These are phyloP conservation scores for Debaryomyces prosopidis DNA, from an alignment of 805 yeast species.

Conservation along the genomic window DNA sequence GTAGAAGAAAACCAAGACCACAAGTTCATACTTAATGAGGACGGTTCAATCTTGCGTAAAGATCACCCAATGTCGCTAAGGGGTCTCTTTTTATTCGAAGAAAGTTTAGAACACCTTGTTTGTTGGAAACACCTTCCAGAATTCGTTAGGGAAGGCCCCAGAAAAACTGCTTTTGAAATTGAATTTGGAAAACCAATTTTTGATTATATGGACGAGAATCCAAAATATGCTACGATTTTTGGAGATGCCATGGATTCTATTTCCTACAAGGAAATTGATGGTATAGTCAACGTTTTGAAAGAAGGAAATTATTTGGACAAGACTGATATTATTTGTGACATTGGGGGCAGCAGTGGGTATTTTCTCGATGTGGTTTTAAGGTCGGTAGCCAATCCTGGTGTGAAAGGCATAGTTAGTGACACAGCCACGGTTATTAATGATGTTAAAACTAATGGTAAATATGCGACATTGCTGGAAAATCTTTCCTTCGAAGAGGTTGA, in stretches of 20 bases:
- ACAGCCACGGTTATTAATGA: neutral
- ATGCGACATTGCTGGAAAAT: neutral
- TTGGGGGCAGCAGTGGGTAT: neutral
- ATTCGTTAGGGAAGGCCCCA: neutral
- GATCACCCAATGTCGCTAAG: slow-evolving; percentile 2
- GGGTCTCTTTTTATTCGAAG: neutral
- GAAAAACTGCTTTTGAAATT: neutral
- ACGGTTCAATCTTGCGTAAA: neutral
- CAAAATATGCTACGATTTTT: neutral
- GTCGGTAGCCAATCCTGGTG: neutral
- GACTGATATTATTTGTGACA: neutral
- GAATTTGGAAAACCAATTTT: neutral
- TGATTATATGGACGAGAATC: neutral
- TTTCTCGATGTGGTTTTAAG: neutral
- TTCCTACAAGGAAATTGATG: neutral
- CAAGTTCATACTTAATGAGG: neutral
- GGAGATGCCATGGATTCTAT: neutral
- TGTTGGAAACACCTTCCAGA: neutral
- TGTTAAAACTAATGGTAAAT: neutral
- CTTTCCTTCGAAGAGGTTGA: neutral
- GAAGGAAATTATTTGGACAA: neutral
- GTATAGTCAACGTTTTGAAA: neutral
- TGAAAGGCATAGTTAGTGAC: neutral
- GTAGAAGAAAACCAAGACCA: neutral
- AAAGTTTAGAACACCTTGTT: neutral